These are phyloP conservation scores for Penicillium paneum DNA, from an alignment of 2,329 filamentous ascomycete species.

Conservation along the genomic window DNA sequence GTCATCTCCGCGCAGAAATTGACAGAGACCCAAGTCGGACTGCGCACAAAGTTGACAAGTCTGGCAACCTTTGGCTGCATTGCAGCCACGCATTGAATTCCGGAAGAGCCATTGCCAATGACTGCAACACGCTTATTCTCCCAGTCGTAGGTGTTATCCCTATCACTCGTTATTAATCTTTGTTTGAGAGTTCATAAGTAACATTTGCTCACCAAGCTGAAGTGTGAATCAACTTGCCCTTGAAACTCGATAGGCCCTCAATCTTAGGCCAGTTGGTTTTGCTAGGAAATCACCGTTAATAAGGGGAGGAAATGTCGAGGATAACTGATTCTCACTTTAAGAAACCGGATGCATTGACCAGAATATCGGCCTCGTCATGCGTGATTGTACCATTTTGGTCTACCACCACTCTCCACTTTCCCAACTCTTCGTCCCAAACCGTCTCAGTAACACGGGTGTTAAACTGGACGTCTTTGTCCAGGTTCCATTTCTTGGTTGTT, in stretches of 20 bases:
- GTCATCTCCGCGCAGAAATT: slow-evolving; percentile 23
- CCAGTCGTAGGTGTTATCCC: slow-evolving; percentile 24
- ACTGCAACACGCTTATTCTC: slow-evolving; percentile 22
- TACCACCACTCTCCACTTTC: slow-evolving; percentile 37
- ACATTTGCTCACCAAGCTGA: slow-evolving; percentile 24
- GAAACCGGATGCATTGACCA: slow-evolving; percentile 36
- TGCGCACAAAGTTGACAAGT: slow-evolving; percentile 30
- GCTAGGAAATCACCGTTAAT: background rate
- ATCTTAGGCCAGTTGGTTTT: slow-evolving; percentile 28
- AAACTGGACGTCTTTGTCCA: slow-evolving; percentile 40
- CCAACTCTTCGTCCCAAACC: slow-evolving; percentile 38
- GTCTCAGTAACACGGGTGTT: slow-evolving; percentile 39
- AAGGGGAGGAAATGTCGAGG: background rate
- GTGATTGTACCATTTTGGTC: slow-evolving; percentile 25
- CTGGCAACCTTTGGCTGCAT: slow-evolving; percentile 17
- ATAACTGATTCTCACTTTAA: slow-evolving; percentile 6
- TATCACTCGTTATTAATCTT: background rate
- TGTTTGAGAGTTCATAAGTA: too few species aligned
- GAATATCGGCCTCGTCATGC: slow-evolving; percentile 33
- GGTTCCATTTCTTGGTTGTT: slow-evolving; percentile 39
- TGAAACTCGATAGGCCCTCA: slow-evolving; percentile 26
- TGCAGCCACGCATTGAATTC: slow-evolving; percentile 34
- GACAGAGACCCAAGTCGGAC: slow-evolving; percentile 28
- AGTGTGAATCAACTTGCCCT: slow-evolving; percentile 31
- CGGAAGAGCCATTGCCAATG: slow-evolving; percentile 29